Conservation (phyloP, 129 eudicot genomes). For the Lactuca saligna region DNA sequence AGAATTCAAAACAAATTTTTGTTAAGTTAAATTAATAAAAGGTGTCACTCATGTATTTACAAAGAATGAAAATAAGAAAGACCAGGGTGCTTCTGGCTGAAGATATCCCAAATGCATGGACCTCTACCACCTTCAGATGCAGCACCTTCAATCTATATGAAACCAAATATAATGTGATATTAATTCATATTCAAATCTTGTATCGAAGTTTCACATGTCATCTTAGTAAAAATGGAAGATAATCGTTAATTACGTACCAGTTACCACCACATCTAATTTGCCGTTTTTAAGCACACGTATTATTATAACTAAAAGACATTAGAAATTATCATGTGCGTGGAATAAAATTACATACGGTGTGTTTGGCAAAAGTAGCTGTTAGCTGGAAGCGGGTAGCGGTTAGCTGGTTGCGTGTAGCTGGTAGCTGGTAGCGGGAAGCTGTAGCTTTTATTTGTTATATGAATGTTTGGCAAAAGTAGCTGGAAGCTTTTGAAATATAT, state of each 20-base stretch:
- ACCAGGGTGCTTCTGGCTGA: slow-evolving; percentile 38
- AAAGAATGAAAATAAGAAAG: background rate
- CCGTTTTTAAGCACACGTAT: no score
- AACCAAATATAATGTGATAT: no score
- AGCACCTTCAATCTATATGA: slow-evolving; percentile 42
- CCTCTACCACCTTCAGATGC: slow-evolving; percentile 44
- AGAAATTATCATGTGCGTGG: no score
- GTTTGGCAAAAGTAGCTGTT: no score
- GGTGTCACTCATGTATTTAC: background rate
- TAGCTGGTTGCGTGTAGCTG: no score
- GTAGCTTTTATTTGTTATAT: no score
- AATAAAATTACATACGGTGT: no score
- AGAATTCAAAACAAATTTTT: background rate
- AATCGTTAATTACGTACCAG: background rate
- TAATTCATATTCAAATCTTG: background rate
- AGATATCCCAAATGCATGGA: slow-evolving; percentile 44
- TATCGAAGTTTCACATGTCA: background rate
- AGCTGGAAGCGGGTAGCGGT: no score
- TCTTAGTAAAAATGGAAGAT: background rate
- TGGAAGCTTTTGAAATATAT: no score
- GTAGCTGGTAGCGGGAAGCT: no score
- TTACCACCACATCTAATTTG: background rate
- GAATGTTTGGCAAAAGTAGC: no score
- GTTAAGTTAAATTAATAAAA: background rate
- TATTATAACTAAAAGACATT: no score